Base-by-base conservation (phyloP, 495 filamentous ascomycete genomes). In the Xylaria sp. region DNA sequence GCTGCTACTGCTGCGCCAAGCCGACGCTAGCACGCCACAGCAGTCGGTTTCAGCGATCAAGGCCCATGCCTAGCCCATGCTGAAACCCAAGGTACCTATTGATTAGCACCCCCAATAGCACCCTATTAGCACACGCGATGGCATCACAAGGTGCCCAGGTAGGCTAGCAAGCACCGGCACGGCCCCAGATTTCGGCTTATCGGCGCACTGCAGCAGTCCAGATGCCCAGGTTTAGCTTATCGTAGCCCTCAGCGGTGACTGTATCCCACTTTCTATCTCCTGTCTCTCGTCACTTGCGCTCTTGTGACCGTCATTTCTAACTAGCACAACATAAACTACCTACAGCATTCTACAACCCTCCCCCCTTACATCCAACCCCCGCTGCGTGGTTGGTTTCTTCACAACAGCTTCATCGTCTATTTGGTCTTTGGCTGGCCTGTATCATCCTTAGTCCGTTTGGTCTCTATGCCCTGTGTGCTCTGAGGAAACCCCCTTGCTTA, bases 141-240 rank as follows among this genome's bases (percentile, higher is more conserved):
- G 62, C 62, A 52, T 65, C 62, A 65, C 62, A 65, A 50, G 62
- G 40, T 31, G 26, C 52, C 26, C 14, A 55, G 52, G 52, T 55
- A 55, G 57, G 33, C 57, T 59, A 55, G 31, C 57, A 21, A 59
- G 31, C 57, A 40, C 57, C 57, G 57, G 57, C 57, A 21, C 37
- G 37, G 59, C 61, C 61, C 61, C 61, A 64, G 61, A 29, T 64
- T 44, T 64, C 24, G 61, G 61, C 61, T 64, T 64, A 64, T 64
- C 61, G 41, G 61, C 61, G 41, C 24, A 17, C 17, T 19, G 33
- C 33, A 58, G n/a, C 57, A 37, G 33, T 29, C n/a, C 58, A 43
- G 35, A 26, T 4, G 15, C 24, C 26, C 21, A 40, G 37, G 14
- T 64, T 19, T 55, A 43, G 64, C 64, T 67, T 67, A 67, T 67